Base-by-base conservation (phyloP, 306 rosid genomes). In the Ammopiptanthus mongolicus region DNA sequence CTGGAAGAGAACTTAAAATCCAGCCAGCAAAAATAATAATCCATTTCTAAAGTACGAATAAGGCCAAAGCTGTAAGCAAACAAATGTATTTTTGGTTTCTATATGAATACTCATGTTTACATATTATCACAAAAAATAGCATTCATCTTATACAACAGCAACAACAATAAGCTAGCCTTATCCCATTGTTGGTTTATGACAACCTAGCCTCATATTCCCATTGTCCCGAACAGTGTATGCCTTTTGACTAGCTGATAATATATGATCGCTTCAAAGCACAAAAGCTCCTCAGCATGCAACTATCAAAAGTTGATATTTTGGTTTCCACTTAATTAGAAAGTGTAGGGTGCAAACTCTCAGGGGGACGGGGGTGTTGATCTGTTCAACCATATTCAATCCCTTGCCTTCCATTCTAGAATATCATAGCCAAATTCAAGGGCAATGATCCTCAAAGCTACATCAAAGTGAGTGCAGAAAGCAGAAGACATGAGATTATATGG, bases 401-500 rank as follows among this genome's bases (percentile, higher is more conserved):
- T 58, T 22, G 19, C 69, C 51, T 80, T 60, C 71, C 56, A 15
- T 34, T 73, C 67, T 73, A 55, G 57, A 46, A 61, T 41, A 73
- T 41, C 67, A 56, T 22, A 41, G 36, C 33, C 12, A 51, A 69
- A 23, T 47, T 80, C 25, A 61, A 60, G 66, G 65, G 56, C 39
- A 69, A 39, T 21, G 61, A 59, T 75, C 64, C 69, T 25, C 33
- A 48, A 59, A 69, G 65, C 44, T 42, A 62, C 2, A 61, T 13
- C 23, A 65, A 85, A 62, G 18, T 46, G 52, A 42, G 62, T 48
- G 71, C 28, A 56, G 48, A 82, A 66, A 56, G 61, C 29, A 67
- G 14, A 53, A 76, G 8, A 50, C 8, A 58, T 15, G 66, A 69
- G 81, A 64, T 75, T 28, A 79, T 78, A 73, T 47, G 48, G 69